These are phyloP conservation scores for Syncephalastrum racemosum DNA, from an alignment of 371 early-diverging fungal genomes.

Conservation along the genomic window DNA sequence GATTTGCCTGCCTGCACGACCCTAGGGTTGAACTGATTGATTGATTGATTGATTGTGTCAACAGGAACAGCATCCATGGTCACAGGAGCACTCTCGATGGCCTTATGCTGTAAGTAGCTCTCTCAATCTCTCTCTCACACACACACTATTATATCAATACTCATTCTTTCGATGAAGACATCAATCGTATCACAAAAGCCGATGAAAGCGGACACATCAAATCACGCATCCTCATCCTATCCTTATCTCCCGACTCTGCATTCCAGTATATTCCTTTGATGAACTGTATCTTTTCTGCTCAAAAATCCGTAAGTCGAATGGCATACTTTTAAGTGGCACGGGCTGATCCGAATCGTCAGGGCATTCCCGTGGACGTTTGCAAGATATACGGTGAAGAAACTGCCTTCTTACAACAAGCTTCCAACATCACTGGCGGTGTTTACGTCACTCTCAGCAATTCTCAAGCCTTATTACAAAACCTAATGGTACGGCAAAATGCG, in stretches of 20 bases:
- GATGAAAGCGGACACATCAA: conserved; percentile 64
- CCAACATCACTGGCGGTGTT: conserved; percentile 87
- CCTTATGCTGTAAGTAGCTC: conserved; percentile 55
- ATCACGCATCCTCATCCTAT: conserved; percentile 83
- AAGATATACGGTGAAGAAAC: conserved; percentile 77
- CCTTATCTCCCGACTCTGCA: conserved; percentile 85
- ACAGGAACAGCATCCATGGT: conserved; percentile 40
- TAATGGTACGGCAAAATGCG: conserved; percentile 64
- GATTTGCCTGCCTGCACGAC: conserved; percentile 24
- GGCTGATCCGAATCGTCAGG: conserved; percentile 37
- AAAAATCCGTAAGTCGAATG: conserved; percentile 66
- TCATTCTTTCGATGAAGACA: conserved; percentile 43
- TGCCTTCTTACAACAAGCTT: conserved; percentile 91
- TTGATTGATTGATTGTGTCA: conserved; percentile 15
- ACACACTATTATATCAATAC: neutral
- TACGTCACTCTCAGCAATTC: conserved; percentile 69
- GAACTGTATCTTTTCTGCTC: conserved; percentile 96
- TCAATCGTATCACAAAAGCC: conserved; percentile 59
- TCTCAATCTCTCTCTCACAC: neutral
- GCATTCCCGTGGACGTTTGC: conserved; percentile 87
- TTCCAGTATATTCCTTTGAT: conserved; percentile 92
- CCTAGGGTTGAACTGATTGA: no score
- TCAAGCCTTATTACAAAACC: conserved; percentile 72
- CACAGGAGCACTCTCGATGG: conserved; percentile 61
- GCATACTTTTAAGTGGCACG: neutral